Evolutionary conservation across 108 stramenopile genomes (phyloP).

Genomic region (Cyclostephanos tholiformis): DNA sequence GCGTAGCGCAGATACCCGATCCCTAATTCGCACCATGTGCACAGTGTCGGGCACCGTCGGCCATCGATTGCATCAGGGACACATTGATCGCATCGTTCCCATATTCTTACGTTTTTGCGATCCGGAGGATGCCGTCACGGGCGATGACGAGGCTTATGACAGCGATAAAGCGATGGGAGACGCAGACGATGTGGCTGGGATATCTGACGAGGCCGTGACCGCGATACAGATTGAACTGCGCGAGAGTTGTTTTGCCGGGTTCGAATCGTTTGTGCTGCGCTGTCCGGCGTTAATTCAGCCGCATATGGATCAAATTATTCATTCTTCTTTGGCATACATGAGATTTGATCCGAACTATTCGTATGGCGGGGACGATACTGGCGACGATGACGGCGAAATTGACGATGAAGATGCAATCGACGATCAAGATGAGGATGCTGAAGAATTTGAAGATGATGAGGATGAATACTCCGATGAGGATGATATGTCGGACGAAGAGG

Average conservation of each 20-base stretch:
- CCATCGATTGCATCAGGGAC: slow-evolving; percentile 81
- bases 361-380: slow-evolving; percentile 91
- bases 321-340: slow-evolving; percentile 87
- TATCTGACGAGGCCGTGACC: slow-evolving; percentile 50
- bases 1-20: slow-evolving; percentile 58
- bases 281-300: slow-evolving; percentile 94
- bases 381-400: slow-evolving; percentile 54
- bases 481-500: slow-evolving; percentile 88
- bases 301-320: slow-evolving; percentile 79
- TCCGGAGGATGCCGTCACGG: slow-evolving; percentile 79
- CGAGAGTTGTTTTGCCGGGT: slow-evolving; percentile 96
- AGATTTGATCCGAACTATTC: slow-evolving; percentile 96
- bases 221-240: slow-evolving; percentile 89
- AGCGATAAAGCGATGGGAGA: slow-evolving; percentile 58
- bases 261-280: slow-evolving; percentile 92
- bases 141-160: slow-evolving; percentile 79
- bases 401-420: slow-evolving; percentile 54
- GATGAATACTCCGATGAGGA: slow-evolving; percentile 65
- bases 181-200: slow-evolving; percentile 47
- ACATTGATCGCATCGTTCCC: slow-evolving; percentile 94
- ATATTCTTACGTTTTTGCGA: slow-evolving; percentile 91
- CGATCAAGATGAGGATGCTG: slow-evolving; percentile 74
- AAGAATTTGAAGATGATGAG: slow-evolving; percentile 73
- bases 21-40: slow-evolving; percentile 93
- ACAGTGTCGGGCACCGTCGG: slow-evolving; percentile 78